Evolutionary conservation across 2,329 filamentous ascomycete species (phyloP), one percentile per base, ranked within the genome.

Genomic region (Colletotrichum sp.): DNA sequence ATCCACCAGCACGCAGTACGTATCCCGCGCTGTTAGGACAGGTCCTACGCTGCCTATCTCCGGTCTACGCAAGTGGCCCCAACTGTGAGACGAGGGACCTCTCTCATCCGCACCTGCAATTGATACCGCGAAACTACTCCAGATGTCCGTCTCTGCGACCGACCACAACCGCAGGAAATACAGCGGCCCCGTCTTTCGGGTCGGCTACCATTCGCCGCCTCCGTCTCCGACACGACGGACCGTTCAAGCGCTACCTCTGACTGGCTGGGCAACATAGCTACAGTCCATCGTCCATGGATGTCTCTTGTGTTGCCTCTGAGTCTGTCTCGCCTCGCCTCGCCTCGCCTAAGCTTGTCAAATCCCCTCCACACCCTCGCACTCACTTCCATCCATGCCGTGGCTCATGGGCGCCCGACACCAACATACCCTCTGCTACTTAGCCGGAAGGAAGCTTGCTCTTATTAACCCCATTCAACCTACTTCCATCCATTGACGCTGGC

Each of bases 141-240:
- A 62, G 21, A 26, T n/a, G 26, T 69, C 26, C 55, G 21, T 59
- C 30, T 26, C n/a, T 21, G 59, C 44, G 30, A 13, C 57, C 55
- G 36, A 44, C 32, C 28, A 49, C 36, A 67, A 52, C 49, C 28
- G 44, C 16, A 57, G 28, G 28, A 57, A 69, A 69, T 28, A 59
- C 21, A 30, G 65, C 26, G 65, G 21, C 12, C 49, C 26, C n/a
- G 30, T 59, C 55, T 26, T 30, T 30, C 24, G 24, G 24, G 26
- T 66, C 63, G 32, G 26, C 28, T 70, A 21, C n/a, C 24, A 28
- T 13, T 63, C 28, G 28, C 49, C n/a, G 49, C 49, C 57, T 39
- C 65, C 30, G 65, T 62, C 57, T 15, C 68, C 57, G 68, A 70
- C 68, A 49, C 68, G 55, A 70, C 57, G 68, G 68, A 70, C 68